Percentiles rank a stretch among this genome's conserved stretches.
Conservation (phyloP, 2,329 filamentous ascomycete genomes). For the Colletotrichum sidae region DNA sequence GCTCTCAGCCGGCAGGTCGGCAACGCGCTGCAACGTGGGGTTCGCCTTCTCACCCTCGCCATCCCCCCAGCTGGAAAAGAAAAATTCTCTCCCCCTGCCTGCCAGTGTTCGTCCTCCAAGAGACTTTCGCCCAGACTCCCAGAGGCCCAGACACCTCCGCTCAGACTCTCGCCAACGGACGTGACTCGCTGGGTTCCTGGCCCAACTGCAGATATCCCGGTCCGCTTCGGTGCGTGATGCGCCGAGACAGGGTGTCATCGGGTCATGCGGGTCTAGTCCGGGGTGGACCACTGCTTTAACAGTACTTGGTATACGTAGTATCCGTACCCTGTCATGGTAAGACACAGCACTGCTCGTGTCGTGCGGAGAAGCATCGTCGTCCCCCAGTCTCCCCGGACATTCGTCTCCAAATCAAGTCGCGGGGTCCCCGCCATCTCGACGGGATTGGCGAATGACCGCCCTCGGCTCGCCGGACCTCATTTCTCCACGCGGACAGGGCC, state of each 20-base stretch:
- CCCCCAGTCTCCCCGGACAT: constrained; percentile 4
- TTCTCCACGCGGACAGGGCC: constrained; percentile 25
- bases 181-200: constrained; percentile 2
- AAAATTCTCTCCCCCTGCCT: background rate
- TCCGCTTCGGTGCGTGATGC: constrained; percentile 17
- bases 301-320: too few species aligned
- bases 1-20: constrained; percentile 1
- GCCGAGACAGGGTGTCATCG: constrained; percentile 18
- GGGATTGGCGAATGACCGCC: constrained; percentile 14
- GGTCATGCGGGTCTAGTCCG: background rate
- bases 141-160: too few species aligned
- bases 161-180: background rate
- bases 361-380: constrained; percentile 16
- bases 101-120: too few species aligned
- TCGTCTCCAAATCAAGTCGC: constrained; percentile 12
- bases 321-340: too few species aligned
- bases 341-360: background rate
- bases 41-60: background rate
- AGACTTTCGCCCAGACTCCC: too few species aligned
- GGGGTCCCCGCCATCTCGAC: constrained; percentile 11
- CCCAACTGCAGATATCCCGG: background rate
- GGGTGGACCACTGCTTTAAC: background rate
- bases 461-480: constrained; percentile 11
- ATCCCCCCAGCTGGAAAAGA: background rate
- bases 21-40: constrained; percentile 17